Percentiles rank a stretch among this genome's conserved stretches.
These are phyloP conservation scores for Pichia sp. DNA, from an alignment of 1,139 yeast genomes.

Conservation along the genomic window DNA sequence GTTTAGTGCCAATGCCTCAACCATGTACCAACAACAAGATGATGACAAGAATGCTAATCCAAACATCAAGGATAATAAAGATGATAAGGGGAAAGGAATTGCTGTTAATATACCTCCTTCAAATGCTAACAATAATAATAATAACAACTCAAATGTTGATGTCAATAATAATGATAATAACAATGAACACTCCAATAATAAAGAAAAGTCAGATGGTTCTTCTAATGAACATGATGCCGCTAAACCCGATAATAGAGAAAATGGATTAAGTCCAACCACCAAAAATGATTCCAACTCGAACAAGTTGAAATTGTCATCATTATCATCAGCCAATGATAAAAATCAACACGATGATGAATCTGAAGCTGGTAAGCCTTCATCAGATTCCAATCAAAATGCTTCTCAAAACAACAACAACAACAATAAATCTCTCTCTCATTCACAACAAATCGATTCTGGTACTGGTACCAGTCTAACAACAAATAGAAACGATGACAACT, in stretches of 20 bases:
- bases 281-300: too few species aligned
- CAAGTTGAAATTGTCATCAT: too few species aligned
- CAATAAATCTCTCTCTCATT: not conserved
- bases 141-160: not conserved
- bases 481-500: conserved; percentile 2
- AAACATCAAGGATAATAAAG: not conserved
- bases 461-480: conserved; percentile 1
- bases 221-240: too few species aligned
- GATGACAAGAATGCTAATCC: not conserved
- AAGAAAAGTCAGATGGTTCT: too few species aligned
- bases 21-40: not conserved
- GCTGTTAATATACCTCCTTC: too few species aligned
- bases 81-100: too few species aligned
- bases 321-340: too few species aligned
- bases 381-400: not conserved
- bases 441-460: not conserved
- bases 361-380: too few species aligned
- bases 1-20: not conserved
- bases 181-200: too few species aligned
- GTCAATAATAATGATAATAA: not conserved
- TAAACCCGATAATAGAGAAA: not conserved
- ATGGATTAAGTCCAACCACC: not conserved
- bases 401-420: not conserved
- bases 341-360: too few species aligned
- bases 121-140: not conserved